Conservation (phyloP, 1,139 yeast species). For the Diutina siamensis region DNA sequence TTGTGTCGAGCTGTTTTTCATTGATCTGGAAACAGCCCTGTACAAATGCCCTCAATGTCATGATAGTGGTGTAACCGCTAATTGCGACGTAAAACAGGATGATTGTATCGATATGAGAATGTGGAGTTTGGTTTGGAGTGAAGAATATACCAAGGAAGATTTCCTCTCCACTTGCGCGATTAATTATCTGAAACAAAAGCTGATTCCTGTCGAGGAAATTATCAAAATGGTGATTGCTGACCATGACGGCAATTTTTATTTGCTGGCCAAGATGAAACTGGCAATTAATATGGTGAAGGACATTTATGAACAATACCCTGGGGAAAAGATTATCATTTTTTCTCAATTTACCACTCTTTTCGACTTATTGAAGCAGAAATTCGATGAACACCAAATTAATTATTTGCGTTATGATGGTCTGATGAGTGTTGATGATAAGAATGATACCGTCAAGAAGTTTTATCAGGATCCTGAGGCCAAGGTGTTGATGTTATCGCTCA, state of each 20-base stretch:
- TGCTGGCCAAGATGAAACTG: constrained; percentile 46
- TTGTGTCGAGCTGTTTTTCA: constrained; percentile 45
- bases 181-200: background rate
- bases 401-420: constrained; percentile 71
- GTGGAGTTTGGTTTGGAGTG: background rate
- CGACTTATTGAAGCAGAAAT: constrained; percentile 51
- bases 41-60: background rate
- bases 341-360: constrained; percentile 78
- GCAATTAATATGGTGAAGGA: constrained; percentile 34
- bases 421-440: constrained; percentile 58
- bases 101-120: background rate
- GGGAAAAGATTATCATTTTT: constrained; percentile 64
- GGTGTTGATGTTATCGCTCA: constrained; percentile 62
- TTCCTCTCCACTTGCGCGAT: background rate
- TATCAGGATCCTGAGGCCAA: constrained; percentile 40
- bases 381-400: constrained; percentile 34
- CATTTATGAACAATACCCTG: constrained; percentile 29
- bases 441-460: constrained; percentile 50
- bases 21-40: constrained; percentile 17
- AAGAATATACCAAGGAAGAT: background rate
- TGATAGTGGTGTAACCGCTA: background rate
- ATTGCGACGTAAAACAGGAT: background rate
- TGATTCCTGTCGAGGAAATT: background rate
- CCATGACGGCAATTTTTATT: constrained; percentile 19
- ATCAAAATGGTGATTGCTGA: background rate